Conservation (phyloP, 2,329 filamentous ascomycete genomes). For the Colletotrichum sp. region DNA sequence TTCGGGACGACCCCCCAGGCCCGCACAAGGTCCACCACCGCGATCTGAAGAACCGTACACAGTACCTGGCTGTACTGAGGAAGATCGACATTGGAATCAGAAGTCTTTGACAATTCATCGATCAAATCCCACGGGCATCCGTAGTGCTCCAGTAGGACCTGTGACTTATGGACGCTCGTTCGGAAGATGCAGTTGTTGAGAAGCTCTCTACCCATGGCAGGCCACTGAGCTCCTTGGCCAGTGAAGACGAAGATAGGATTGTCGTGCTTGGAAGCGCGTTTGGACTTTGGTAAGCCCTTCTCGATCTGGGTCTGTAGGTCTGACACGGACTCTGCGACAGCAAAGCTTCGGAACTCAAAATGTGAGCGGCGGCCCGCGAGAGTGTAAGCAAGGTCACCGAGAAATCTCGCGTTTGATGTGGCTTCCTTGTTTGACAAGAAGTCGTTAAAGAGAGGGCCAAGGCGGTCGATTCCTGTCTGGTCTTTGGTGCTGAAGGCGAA, state of each 20-base stretch:
- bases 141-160: neutral
- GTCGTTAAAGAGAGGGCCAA: neutral
- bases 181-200: slow-evolving; percentile 21
- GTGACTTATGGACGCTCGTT: neutral
- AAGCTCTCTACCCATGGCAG: slow-evolving; percentile 35
- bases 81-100: neutral
- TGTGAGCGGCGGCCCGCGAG: neutral
- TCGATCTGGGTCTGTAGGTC: neutral
- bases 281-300: neutral
- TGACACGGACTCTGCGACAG: neutral
- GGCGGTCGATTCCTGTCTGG: neutral
- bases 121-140: neutral
- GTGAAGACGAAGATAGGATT: slow-evolving; percentile 33
- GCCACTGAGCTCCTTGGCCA: slow-evolving; percentile 43
- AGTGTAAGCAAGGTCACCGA: neutral
- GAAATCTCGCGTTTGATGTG: neutral
- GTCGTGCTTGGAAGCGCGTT: neutral
- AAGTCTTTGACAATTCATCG: neutral
- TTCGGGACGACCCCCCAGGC: slow-evolving; percentile 41
- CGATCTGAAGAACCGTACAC: slow-evolving; percentile 52
- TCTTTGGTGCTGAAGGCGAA: neutral
- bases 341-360: neutral
- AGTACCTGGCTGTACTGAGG: slow-evolving; percentile 38
- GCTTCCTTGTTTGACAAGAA: neutral
- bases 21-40: slow-evolving; percentile 45